Conservation (phyloP, 257 asterid species). For the Nemophila menziesii region DNA sequence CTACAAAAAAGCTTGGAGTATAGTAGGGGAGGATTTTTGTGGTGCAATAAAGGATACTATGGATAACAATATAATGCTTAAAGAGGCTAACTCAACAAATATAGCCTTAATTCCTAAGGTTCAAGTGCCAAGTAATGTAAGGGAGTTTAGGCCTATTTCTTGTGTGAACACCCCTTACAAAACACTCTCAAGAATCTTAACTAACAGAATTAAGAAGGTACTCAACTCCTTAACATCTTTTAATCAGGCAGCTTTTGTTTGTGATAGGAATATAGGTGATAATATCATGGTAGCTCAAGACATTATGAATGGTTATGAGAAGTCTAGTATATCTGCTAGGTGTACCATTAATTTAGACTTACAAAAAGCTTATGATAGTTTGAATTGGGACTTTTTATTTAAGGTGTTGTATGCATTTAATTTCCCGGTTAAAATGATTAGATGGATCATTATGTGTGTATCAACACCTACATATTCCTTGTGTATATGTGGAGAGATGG, state of each 20-base stretch:
- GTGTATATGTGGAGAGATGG: not conserved
- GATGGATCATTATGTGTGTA: not conserved
- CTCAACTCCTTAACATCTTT: too few species aligned
- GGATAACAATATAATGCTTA: too few species aligned
- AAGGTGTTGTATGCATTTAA: not conserved
- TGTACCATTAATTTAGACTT: not conserved
- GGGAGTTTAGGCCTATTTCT: too few species aligned
- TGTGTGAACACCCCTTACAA: too few species aligned
- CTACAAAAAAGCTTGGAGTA: too few species aligned
- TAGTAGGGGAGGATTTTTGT: too few species aligned
- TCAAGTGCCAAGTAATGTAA: too few species aligned
- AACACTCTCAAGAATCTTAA: too few species aligned
- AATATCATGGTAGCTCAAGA: not conserved
- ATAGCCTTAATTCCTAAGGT: too few species aligned
- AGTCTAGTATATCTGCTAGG: not conserved
- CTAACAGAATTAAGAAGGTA: too few species aligned
- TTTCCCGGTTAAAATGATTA: not conserved
- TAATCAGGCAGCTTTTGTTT: not conserved
- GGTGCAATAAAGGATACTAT: too few species aligned
- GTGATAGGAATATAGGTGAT: not conserved
- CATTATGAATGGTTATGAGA: not conserved
- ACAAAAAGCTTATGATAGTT: not conserved
- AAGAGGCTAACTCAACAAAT: too few species aligned
- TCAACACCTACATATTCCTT: not conserved
- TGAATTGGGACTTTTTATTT: not conserved